phyloP scores from a whole-genome alignment of 192 early-diverging fungal genomes.

The Phycomyces blakesleeanus region DNA sequence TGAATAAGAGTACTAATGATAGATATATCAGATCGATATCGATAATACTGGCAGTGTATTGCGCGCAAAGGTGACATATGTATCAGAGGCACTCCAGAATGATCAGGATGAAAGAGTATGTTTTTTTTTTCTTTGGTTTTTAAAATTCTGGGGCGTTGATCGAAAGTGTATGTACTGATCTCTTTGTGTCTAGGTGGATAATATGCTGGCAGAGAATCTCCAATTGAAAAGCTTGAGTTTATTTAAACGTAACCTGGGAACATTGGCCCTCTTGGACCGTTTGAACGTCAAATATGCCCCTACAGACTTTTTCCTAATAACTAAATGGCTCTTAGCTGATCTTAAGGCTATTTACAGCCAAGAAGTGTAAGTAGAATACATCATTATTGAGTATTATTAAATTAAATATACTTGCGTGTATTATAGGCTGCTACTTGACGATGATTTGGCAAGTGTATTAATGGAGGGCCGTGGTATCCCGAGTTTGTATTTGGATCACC shows the following conservation, averaged over 20 bases:
- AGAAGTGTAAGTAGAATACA: slow-evolving; percentile 27
- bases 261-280: slow-evolving; percentile 22
- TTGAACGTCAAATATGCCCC: slow-evolving; percentile 29
- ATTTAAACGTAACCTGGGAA: slow-evolving; percentile 26
- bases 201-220: slow-evolving; percentile 19
- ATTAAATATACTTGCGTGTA: neutral
- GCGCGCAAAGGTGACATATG: slow-evolving; percentile 30
- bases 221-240: slow-evolving; percentile 2
- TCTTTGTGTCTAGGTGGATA: slow-evolving; percentile 19
- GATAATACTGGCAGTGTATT: slow-evolving; percentile 22
- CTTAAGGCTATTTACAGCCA: slow-evolving; percentile 17
- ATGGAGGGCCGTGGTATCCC: slow-evolving; percentile 34
- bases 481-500: slow-evolving; percentile 23
- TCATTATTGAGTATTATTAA: neutral
- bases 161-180: too few species aligned
- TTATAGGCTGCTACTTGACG: slow-evolving; percentile 13
- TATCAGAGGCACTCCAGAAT: slow-evolving; percentile 26
- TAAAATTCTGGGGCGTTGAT: too few species aligned
- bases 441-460: slow-evolving; percentile 16
- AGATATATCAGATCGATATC: slow-evolving; percentile 28
- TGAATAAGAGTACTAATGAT: too few species aligned
- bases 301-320: slow-evolving; percentile 24
- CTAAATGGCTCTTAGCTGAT: slow-evolving; percentile 18
- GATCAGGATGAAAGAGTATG: slow-evolving; percentile 21
- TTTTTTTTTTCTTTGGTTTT: too few species aligned